phyloP scores from a whole-genome alignment of 1,284 basidiomycete genomes.

The Cutaneotrichosporon dermatis region DNA sequence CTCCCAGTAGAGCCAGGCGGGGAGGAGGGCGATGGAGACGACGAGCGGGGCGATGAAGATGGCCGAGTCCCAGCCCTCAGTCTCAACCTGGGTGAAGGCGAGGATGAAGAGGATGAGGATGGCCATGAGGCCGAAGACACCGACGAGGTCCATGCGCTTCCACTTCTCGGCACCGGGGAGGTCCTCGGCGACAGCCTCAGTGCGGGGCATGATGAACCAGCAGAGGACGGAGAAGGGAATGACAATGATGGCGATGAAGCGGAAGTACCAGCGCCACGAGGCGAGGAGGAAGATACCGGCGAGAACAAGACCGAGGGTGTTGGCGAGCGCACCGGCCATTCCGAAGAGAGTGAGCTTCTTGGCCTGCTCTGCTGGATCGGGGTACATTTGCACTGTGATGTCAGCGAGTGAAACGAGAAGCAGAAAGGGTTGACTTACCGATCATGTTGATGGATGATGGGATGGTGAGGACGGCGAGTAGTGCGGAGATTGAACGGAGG shows the following conservation, averaged over 20 bases:
- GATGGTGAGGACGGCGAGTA: constrained; percentile 45
- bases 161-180: constrained; percentile 37
- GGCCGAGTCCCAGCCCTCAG: constrained; percentile 38
- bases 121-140: constrained; percentile 37
- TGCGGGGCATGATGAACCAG: constrained; percentile 40
- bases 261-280: constrained; percentile 46
- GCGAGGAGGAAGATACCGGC: constrained; percentile 44
- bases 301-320: constrained; percentile 30
- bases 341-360: constrained; percentile 44
- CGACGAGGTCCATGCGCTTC: constrained; percentile 47
- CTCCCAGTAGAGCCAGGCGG: constrained; percentile 31
- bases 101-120: constrained; percentile 44
- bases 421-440: neutral
- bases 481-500: constrained; percentile 40
- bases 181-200: constrained; percentile 39
- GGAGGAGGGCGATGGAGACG: constrained; percentile 22
- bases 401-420: neutral
- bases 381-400: constrained; percentile 37
- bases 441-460: constrained; percentile 46
- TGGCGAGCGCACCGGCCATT: constrained; percentile 39
- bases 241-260: constrained; percentile 37
- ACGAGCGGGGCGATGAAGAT: constrained; percentile 46
- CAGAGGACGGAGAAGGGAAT: constrained; percentile 35
- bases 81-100: constrained; percentile 40
- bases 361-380: constrained; percentile 38